A percentile compares a stretch with the other conserved stretches of the same genome.
Conservation (phyloP, 768 basidiomycete genomes). For the Trametes punicea region DNA sequence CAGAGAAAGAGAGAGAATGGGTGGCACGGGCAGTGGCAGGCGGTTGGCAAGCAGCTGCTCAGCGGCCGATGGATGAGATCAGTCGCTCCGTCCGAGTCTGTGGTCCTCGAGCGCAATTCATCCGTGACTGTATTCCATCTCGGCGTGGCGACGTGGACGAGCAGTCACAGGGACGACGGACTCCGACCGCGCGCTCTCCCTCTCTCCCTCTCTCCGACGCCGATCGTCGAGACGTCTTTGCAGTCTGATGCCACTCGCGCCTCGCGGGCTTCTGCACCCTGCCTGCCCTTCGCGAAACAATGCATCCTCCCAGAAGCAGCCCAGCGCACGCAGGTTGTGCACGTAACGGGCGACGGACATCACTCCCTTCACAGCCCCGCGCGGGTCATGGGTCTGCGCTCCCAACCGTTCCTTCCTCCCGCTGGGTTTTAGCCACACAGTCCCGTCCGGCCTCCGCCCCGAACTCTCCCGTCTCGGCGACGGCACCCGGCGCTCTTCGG, state of each 20-base stretch:
- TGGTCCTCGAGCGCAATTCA: too few species aligned
- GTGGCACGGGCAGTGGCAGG: slow-evolving; percentile 2
- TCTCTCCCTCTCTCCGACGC: slow-evolving; percentile 4
- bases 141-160: background rate
- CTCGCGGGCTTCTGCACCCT: background rate
- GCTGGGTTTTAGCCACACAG: slow-evolving; percentile 3
- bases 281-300: slow-evolving; percentile 9
- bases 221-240: background rate
- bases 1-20: slow-evolving; percentile 3
- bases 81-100: too few species aligned
- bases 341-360: slow-evolving; percentile 18
- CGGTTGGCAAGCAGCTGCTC: slow-evolving; percentile 14
- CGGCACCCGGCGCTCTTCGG: slow-evolving; percentile 13
- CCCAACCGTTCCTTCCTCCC: background rate
- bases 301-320: background rate
- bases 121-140: too few species aligned
- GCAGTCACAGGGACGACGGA: slow-evolving; percentile 12
- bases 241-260: slow-evolving; percentile 1
- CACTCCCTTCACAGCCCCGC: slow-evolving; percentile 3
- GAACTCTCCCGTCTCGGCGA: slow-evolving; percentile 10
- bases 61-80: slow-evolving; percentile 1
- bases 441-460: slow-evolving; percentile 8
- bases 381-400: background rate
- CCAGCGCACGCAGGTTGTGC: background rate
- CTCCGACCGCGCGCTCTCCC: background rate